Conservation (phyloP, 177 flowering plant species). For the Vitis hybrid region DNA sequence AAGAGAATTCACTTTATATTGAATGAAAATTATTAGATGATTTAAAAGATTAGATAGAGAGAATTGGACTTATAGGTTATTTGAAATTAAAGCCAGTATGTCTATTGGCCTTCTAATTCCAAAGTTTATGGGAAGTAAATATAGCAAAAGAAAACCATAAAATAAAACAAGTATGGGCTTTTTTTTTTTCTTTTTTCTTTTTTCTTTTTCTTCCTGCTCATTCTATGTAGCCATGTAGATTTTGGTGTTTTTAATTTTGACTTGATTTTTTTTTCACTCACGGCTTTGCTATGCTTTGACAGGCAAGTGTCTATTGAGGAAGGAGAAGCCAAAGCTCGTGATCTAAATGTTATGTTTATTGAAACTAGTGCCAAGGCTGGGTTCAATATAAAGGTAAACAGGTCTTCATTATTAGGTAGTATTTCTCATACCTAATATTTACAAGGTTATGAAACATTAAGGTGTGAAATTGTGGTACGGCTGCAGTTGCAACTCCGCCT, state of each 20-base stretch:
- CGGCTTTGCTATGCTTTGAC: constrained; percentile 1
- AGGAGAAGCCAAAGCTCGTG: constrained; percentile 77
- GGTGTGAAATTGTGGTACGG: not conserved
- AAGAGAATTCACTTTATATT: too few relatives aligned
- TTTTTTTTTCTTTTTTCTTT: too few relatives aligned
- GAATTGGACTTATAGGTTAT: too few relatives aligned
- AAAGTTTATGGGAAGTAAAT: too few relatives aligned
- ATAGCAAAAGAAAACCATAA: not conserved
- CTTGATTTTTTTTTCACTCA: not conserved
- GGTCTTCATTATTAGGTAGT: not conserved
- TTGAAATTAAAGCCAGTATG: too few relatives aligned
- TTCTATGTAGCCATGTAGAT: not conserved
- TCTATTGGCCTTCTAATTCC: too few relatives aligned
- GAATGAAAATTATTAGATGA: too few relatives aligned
- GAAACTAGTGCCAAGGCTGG: constrained; percentile 90
- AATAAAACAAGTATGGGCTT: too few relatives aligned
- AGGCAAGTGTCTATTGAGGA: constrained; percentile 90
- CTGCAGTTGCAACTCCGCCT: too few relatives aligned
- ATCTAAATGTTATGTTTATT: constrained; percentile 73
- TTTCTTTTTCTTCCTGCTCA: too few relatives aligned
- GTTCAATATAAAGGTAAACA: constrained; percentile 71
- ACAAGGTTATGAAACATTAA: not conserved
- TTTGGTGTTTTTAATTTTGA: not conserved
- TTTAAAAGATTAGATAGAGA: too few relatives aligned
- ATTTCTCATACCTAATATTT: not conserved